These are phyloP conservation scores for Coniella vitis DNA, from an alignment of 2,329 filamentous ascomycete genomes.

Conservation along the genomic window DNA sequence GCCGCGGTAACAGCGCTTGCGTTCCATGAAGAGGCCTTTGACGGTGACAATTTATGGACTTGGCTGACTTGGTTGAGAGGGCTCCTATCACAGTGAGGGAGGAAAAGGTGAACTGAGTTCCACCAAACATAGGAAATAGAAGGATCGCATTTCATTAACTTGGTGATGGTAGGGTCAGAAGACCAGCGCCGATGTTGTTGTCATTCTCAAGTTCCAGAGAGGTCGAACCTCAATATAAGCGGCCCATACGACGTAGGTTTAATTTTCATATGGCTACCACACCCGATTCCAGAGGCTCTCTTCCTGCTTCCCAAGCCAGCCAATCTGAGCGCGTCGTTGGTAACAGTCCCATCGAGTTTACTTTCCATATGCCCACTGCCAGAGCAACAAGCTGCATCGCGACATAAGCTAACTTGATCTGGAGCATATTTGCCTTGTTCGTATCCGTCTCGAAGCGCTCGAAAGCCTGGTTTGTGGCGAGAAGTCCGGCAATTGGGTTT, in stretches of 20 bases:
- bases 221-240: no score
- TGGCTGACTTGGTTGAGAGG: no score
- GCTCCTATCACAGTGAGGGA: no score
- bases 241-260: no score
- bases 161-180: no score
- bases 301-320: constrained; percentile 86
- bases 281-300: constrained; percentile 60
- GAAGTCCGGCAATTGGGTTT: constrained; percentile 78
- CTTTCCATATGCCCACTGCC: constrained; percentile 87
- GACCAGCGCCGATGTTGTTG: not conserved
- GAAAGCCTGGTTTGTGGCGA: constrained; percentile 82
- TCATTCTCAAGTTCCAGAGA: not conserved
- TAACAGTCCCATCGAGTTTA: constrained; percentile 91
- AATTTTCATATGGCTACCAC: constrained; percentile 53
- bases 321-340: constrained; percentile 96
- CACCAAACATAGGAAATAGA: no score
- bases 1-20: constrained; percentile 17
- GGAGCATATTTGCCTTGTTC: constrained; percentile 65
- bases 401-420: constrained; percentile 83
- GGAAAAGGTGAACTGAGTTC: no score
- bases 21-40: not conserved
- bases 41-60: no score
- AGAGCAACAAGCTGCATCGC: constrained; percentile 79
- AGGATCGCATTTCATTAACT: no score
- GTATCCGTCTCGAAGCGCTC: constrained; percentile 80